A percentile compares a stretch with the other conserved stretches of the same genome.
These are phyloP conservation scores for Cardamine chenopodiifolia DNA, from an alignment of 345 rosid species.

Conservation along the genomic window DNA sequence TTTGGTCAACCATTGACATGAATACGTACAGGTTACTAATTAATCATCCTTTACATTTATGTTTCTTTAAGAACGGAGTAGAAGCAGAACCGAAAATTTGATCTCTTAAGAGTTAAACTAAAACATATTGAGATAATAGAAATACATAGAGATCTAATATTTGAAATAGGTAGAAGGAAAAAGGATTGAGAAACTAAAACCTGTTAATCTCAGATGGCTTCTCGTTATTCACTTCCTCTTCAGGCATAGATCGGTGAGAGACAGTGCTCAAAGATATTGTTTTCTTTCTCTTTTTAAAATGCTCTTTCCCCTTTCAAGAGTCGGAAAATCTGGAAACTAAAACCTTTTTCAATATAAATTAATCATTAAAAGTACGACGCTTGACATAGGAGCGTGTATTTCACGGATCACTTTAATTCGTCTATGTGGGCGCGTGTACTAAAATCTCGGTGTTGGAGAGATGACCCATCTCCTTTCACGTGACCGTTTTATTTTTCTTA, in stretches of 20 bases:
- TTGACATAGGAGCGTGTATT: background rate
- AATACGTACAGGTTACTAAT: background rate
- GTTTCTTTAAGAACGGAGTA: background rate
- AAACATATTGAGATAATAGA: background rate
- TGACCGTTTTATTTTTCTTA: background rate
- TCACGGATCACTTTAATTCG: background rate
- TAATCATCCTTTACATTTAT: background rate
- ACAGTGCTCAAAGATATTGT: constrained; percentile 19
- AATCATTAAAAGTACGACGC: background rate
- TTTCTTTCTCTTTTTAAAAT: background rate
- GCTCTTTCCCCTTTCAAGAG: constrained; percentile 31
- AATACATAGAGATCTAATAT: background rate
- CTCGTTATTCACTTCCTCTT: constrained; percentile 39
- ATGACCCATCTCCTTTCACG: constrained; percentile 34
- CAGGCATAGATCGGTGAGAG: constrained; percentile 39
- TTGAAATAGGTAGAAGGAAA: background rate
- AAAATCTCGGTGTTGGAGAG: constrained; percentile 8
- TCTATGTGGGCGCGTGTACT: background rate
- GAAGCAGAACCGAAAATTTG: background rate
- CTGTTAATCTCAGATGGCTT: constrained; percentile 32
- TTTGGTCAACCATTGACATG: constrained; percentile 16
- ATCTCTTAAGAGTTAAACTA: background rate
- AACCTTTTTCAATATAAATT: background rate
- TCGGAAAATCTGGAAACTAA: constrained; percentile 28
- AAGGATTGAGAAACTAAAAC: constrained; percentile 23